Evolutionary conservation across 1,284 basidiomycete species (phyloP), one percentile per base, ranked within the genome.

Genomic region (Xanthoconium separans): DNA sequence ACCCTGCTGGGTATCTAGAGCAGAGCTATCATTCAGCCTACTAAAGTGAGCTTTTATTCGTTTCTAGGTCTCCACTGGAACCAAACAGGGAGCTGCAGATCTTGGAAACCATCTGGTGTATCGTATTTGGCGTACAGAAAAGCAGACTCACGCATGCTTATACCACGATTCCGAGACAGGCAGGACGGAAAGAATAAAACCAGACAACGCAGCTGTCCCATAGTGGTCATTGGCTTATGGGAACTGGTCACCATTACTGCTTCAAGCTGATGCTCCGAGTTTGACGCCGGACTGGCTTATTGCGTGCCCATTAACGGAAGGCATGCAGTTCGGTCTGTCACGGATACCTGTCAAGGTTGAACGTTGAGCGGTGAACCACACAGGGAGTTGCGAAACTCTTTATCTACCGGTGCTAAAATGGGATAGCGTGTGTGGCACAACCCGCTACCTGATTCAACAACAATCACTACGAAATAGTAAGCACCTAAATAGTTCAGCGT

Each of bases 41-140:
- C 24, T 30, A 24, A 18, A 13, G 4, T 16, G 34, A 45, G 54
- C 58, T 60, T 68, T 70, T 68, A 71, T 69, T 56, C 49, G 15
- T 41, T 24, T 3, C 37, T 10, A 44, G 43, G 45, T 12, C 9
- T 24, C 24, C 24, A 24, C 46, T 8, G 41, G 31, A 27, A 40
- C 55, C 37, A 55, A 57, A 64, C 44, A n/a, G 36, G 54, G 54
- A 57, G 54, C 18, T 40, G 16, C 11, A 51, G 57, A 58, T 58
- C 53, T 55, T 50, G 58, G 68, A 52, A 54, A 58, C 51, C 46
- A 45, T 66, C 41, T 44, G 42, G 39, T 53, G 29, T 39, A 56
- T 37, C 37, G n/a, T n/a, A 37, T 37, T 8, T 8, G 31, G 31
- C 15, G 46, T 31, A 36, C 45, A 29, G 49, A 41, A 56, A 48